These are phyloP conservation scores for Xanthoconium purpureum DNA, from an alignment of 768 basidiomycete species.

Conservation along the genomic window DNA sequence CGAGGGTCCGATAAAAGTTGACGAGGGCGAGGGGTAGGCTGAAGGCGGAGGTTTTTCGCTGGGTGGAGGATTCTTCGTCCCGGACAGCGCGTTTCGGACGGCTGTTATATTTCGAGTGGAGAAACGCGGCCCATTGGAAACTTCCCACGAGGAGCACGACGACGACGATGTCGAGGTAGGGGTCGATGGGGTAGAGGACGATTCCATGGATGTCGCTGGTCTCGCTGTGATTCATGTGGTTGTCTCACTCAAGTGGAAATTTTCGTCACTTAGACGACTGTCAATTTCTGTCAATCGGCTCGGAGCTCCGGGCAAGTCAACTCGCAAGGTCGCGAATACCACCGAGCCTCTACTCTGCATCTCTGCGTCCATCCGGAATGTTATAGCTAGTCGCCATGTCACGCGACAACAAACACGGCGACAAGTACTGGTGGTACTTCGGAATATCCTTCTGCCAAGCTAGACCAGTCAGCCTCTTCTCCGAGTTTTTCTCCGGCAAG, in stretches of 20 bases:
- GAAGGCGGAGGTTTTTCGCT: conserved; percentile 12
- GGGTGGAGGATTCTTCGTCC: conserved; percentile 6
- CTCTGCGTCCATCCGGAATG: too few relatives aligned
- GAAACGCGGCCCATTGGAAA: conserved; percentile 17
- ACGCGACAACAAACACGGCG: too few relatives aligned
- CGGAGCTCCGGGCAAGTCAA: too few relatives aligned
- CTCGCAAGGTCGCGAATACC: too few relatives aligned
- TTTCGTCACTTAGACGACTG: too few relatives aligned
- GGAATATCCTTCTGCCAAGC: too few relatives aligned
- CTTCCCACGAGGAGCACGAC: conserved; percentile 15
- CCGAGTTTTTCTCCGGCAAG: too few relatives aligned
- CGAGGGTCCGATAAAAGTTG: conserved; percentile 35
- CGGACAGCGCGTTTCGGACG: neutral
- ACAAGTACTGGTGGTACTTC: too few relatives aligned
- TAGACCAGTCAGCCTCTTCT: too few relatives aligned
- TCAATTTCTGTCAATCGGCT: too few relatives aligned
- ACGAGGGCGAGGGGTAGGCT: conserved; percentile 30
- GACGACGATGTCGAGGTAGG: conserved; percentile 11
- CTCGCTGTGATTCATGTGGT: neutral
- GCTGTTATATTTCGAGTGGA: conserved; percentile 15
- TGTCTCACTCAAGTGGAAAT: neutral
- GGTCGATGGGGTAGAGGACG: conserved; percentile 14
- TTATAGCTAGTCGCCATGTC: too few relatives aligned
- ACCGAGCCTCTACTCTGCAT: too few relatives aligned
- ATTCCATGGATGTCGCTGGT: conserved; percentile 8